Evolutionary conservation across 116 monocot species (phyloP).

Genomic region (Trichopus zeylanicus): DNA sequence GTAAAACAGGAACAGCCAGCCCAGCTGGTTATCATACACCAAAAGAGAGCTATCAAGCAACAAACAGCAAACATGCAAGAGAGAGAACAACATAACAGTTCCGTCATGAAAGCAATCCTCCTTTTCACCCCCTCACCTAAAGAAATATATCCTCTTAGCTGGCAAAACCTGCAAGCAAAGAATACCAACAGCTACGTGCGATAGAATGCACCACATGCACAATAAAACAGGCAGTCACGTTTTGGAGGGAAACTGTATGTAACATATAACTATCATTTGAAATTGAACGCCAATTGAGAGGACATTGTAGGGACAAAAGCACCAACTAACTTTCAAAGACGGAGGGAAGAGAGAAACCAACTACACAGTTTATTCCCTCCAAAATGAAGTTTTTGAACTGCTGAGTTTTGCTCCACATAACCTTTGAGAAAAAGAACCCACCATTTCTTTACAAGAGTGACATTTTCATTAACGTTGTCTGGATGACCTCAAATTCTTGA

Average conservation of each 20-base stretch:
- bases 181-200: no score
- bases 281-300: slow-evolving; percentile 15
- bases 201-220: no score
- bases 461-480: slow-evolving; percentile 27
- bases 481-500: slow-evolving; percentile 34
- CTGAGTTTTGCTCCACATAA: slow-evolving; percentile 6
- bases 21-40: no score
- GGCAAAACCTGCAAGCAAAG: no score
- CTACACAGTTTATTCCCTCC: slow-evolving; percentile 16
- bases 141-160: no score
- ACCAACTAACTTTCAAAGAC: slow-evolving; percentile 34
- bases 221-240: no score
- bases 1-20: no score
- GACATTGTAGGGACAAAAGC: slow-evolving; percentile 7
- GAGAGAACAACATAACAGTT: no score
- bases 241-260: slow-evolving; percentile 19
- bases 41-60: no score
- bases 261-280: slow-evolving; percentile 31
- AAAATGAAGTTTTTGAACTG: slow-evolving; percentile 4
- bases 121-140: no score
- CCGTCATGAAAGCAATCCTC: no score
- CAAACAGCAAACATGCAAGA: no score
- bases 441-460: slow-evolving; percentile 8
- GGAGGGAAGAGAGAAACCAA: slow-evolving; percentile 11
- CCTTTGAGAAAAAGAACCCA: slow-evolving; percentile 8